phyloP scores from a whole-genome alignment of 2,329 filamentous ascomycete species.

The Venturia oleaginea region DNA sequence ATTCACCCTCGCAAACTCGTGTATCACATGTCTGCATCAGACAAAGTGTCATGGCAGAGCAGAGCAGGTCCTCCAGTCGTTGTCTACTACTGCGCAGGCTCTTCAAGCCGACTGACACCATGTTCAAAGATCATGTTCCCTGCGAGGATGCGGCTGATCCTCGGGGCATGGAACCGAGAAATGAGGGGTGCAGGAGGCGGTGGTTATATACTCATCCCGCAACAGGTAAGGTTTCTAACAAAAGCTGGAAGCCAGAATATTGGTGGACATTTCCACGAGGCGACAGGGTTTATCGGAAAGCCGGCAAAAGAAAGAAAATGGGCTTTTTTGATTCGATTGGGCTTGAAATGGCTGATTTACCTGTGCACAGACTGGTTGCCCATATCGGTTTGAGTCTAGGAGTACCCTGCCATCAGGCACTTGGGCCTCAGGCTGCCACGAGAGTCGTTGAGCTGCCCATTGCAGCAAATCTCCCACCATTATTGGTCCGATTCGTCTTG shows the following conservation, averaged over 20 bases:
- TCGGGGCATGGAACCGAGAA: neutral
- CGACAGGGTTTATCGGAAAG: neutral
- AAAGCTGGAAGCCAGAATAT: neutral
- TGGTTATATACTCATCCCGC: neutral
- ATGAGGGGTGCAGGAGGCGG: conserved; percentile 3
- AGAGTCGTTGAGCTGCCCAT: neutral
- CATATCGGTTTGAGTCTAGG: neutral
- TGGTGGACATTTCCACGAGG: neutral
- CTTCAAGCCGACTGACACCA: neutral
- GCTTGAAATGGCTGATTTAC: neutral
- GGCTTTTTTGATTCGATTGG: neutral
- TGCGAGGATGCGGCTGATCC: neutral
- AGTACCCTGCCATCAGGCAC: neutral
- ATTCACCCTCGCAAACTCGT: neutral
- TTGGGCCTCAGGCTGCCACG: neutral
- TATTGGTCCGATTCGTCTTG: neutral
- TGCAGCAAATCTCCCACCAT: neutral
- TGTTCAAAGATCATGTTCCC: neutral
- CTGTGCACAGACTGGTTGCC: neutral
- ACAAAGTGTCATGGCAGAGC: neutral
- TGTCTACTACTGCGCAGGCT: neutral
- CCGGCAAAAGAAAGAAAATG: neutral
- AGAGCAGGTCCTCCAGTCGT: neutral
- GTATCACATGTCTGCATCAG: neutral
- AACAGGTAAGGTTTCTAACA: neutral